These are phyloP conservation scores for Tetrahymena malaccensis DNA, from an alignment of 73 alveolate genomes.

Conservation along the genomic window DNA sequence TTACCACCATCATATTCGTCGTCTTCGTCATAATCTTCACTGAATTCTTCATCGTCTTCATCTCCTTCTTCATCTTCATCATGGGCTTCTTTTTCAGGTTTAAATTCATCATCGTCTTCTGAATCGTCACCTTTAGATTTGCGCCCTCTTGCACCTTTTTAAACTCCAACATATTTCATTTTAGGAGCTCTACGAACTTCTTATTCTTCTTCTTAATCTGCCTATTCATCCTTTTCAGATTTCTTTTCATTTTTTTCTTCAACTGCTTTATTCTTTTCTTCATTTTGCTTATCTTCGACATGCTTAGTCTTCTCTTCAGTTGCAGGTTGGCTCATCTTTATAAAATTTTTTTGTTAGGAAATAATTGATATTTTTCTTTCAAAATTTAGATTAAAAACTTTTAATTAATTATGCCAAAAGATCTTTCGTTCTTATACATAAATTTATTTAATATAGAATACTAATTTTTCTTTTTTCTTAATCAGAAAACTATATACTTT, in stretches of 20 bases:
- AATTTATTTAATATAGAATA: not conserved
- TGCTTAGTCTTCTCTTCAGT: not conserved
- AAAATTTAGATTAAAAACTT: not conserved
- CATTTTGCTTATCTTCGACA: not conserved
- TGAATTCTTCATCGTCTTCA: not conserved
- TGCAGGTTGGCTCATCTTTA: not conserved
- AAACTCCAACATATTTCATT: not conserved
- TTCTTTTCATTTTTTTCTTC: not conserved
- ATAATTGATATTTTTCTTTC: not conserved
- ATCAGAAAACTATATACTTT: not conserved
- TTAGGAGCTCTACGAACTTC: not conserved
- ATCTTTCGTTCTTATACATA: not conserved
- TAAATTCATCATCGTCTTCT: not conserved
- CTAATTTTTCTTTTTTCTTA: not conserved
- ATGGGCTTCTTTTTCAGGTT: not conserved
- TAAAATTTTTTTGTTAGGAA: not conserved
- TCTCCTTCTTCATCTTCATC: not conserved
- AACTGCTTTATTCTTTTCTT: not conserved
- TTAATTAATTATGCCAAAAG: not conserved
- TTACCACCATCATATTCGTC: not conserved
- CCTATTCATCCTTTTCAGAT: not conserved
- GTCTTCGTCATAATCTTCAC: not conserved
- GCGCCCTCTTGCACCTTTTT: not conserved
- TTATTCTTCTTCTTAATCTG: not conserved
- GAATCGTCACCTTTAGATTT: not conserved